These are phyloP conservation scores for Hypholoma fasciculare DNA, from an alignment of 768 basidiomycete genomes.

Conservation along the genomic window DNA sequence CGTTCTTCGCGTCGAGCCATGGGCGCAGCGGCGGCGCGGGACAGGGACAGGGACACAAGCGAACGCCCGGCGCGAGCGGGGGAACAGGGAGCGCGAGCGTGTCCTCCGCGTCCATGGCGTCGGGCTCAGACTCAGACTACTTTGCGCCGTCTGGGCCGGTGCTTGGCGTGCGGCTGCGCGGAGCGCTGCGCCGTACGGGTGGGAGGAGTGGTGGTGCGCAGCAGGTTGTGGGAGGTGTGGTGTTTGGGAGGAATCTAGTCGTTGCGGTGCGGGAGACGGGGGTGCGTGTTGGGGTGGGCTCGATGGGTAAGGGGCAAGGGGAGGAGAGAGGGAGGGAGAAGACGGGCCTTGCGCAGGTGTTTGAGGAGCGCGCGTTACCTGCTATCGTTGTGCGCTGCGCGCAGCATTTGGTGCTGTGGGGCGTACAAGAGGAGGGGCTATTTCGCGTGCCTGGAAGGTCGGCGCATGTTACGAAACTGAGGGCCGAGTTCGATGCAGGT, in stretches of 20 bases:
- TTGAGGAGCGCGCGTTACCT: slow-evolving; percentile 61
- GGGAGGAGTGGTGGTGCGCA: slow-evolving; percentile 27
- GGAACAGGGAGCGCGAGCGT: slow-evolving; percentile 42
- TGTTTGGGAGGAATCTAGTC: slow-evolving; percentile 67
- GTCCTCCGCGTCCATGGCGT: slow-evolving; percentile 42
- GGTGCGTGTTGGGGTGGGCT: slow-evolving; percentile 26
- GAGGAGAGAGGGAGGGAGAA: slow-evolving; percentile 18
- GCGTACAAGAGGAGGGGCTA: slow-evolving; percentile 82
- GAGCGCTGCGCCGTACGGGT: slow-evolving; percentile 39
- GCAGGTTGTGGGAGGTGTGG: slow-evolving; percentile 50
- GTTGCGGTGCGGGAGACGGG: slow-evolving; percentile 27
- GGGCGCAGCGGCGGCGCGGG: neutral
- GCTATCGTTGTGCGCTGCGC: slow-evolving; percentile 81
- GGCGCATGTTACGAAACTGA: slow-evolving; percentile 73
- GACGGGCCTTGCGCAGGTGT: slow-evolving; percentile 21
- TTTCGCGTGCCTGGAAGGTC: slow-evolving; percentile 86
- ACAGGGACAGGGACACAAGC: slow-evolving; percentile 24
- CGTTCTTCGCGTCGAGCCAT: slow-evolving; percentile 1
- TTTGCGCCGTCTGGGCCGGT: slow-evolving; percentile 40
- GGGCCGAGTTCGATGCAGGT: slow-evolving; percentile 83
- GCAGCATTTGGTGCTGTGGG: slow-evolving; percentile 81
- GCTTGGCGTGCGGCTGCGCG: slow-evolving; percentile 59
- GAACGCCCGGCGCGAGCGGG: slow-evolving; percentile 64
- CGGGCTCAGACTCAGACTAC: slow-evolving; percentile 36
- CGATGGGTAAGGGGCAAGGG: slow-evolving; percentile 9